These are phyloP conservation scores for Ulmus americana DNA, from an alignment of 331 rosid genomes.

Conservation along the genomic window DNA sequence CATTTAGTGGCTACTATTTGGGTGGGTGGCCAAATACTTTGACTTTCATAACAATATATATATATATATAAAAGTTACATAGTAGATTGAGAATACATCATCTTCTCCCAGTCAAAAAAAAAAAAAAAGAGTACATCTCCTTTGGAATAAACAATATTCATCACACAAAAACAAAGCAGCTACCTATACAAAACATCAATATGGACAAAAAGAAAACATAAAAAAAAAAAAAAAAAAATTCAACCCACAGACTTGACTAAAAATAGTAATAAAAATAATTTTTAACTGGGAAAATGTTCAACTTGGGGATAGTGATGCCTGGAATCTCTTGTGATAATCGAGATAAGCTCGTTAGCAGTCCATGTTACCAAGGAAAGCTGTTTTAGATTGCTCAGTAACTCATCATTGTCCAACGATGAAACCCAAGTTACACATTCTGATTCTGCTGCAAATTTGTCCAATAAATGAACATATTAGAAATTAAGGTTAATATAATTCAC, in stretches of 20 bases:
- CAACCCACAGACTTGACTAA: too few relatives aligned
- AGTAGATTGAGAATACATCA: not conserved
- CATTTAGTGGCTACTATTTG: too few relatives aligned
- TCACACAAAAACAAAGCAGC: too few relatives aligned
- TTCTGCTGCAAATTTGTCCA: constrained; percentile 26
- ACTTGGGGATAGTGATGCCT: not conserved
- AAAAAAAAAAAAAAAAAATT: too few relatives aligned
- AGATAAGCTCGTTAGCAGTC: constrained; percentile 67
- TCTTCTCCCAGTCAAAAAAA: not conserved
- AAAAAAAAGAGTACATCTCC: not conserved
- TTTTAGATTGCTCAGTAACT: constrained; percentile 39
- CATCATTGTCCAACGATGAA: constrained; percentile 30
- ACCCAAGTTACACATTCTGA: constrained; percentile 32
- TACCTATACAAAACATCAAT: too few relatives aligned
- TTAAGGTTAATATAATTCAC: not conserved
- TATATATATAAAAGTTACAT: too few relatives aligned
- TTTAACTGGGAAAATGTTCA: not conserved
- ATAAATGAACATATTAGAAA: not conserved
- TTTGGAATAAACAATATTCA: not conserved
- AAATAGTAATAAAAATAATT: too few relatives aligned
- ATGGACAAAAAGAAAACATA: too few relatives aligned
- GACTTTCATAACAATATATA: too few relatives aligned
- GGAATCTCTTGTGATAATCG: constrained; percentile 29
- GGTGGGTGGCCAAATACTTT: too few relatives aligned
- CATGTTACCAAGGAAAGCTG: constrained; percentile 75